phyloP scores from a whole-genome alignment of 345 rosid genomes.

The Limnanthes douglasii region DNA sequence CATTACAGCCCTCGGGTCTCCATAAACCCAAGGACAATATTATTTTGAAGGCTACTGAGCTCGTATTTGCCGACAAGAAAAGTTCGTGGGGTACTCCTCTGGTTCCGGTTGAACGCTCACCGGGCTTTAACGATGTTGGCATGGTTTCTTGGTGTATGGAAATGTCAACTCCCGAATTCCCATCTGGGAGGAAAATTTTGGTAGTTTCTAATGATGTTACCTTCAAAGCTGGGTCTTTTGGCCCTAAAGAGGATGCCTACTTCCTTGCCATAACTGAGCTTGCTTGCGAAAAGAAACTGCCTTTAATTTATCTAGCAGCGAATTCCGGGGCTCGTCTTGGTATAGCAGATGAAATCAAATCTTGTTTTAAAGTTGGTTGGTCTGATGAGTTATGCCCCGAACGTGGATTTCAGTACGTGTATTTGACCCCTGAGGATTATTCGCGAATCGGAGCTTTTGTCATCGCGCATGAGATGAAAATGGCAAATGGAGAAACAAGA shows the following conservation, averaged over 20 bases:
- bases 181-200: conserved; percentile 76
- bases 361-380: conserved; percentile 92
- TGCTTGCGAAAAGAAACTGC: conserved; percentile 81
- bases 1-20: conserved; percentile 35
- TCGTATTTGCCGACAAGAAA: conserved; percentile 51
- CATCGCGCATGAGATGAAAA: conserved; percentile 76
- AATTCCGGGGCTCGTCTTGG: conserved; percentile 99
- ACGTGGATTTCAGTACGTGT: conserved; percentile 82
- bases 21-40: conserved; percentile 30
- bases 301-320: conserved; percentile 91
- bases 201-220: conserved; percentile 90
- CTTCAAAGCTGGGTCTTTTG: conserved; percentile 96
- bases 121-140: conserved; percentile 81
- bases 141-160: conserved; percentile 99
- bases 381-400: conserved; percentile 78
- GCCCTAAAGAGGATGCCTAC: conserved; percentile 96
- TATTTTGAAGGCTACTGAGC: conserved; percentile 58
- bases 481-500: conserved; percentile 60
- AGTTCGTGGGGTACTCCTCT: conserved; percentile 69
- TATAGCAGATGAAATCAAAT: conserved; percentile 89
- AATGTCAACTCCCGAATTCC: conserved; percentile 85
- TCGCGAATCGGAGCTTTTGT: conserved; percentile 59
- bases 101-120: conserved; percentile 37
- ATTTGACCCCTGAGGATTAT: conserved; percentile 71
- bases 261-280: conserved; percentile 87